Evolutionary conservation across 768 basidiomycete species (phyloP), one percentile per base, ranked within the genome.

Genomic region (Tubosaeta sp.): DNA sequence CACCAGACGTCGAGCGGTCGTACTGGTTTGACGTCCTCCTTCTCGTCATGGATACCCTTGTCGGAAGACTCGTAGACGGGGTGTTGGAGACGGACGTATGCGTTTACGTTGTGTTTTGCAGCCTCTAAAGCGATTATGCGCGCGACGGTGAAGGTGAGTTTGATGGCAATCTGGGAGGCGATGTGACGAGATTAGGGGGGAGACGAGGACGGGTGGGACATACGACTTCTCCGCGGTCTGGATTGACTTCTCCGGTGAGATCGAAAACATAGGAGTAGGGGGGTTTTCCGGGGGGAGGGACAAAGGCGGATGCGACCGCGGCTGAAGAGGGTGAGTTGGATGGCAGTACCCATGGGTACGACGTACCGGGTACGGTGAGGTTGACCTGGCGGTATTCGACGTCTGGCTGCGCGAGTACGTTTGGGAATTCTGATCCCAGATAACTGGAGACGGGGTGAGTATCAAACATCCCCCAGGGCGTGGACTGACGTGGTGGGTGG

Each of bases 331-430:
- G 8, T 59, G 32, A 68, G 59, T 50, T 31, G 45, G 48, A 43
- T n/a, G 50, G 50, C 42, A 52, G 45, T 9, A 42, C 10, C 43
- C 43, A 45, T 19, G 22, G 1, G 5, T 45, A 46, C 13, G 31
- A 71, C 85, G 52, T 63, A 90, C 90, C 64, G 29, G 84, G 69
- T 46, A 88, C 77, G 29, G 86, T 90, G 51, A 94, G 70, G 65
- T 94, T 94, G 27, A 79, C 84, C 65, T 94, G 91, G 44, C 78
- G 79, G 62, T 94, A 94, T 68, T 91, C 86, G 17, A 92, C 85
- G 51, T 80, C 71, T 9, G 84, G 77, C 50, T 83, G 83, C 49
- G 76, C 69, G n/a, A 93, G 74, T 27, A 88, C 71, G 52, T 83
- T 72, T 39, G 84, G 79, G 62, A 94, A 92, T 57, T 86, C 81